Conservation (phyloP, 2,329 filamentous ascomycete genomes). For the Verticillium zaregamsianum region DNA sequence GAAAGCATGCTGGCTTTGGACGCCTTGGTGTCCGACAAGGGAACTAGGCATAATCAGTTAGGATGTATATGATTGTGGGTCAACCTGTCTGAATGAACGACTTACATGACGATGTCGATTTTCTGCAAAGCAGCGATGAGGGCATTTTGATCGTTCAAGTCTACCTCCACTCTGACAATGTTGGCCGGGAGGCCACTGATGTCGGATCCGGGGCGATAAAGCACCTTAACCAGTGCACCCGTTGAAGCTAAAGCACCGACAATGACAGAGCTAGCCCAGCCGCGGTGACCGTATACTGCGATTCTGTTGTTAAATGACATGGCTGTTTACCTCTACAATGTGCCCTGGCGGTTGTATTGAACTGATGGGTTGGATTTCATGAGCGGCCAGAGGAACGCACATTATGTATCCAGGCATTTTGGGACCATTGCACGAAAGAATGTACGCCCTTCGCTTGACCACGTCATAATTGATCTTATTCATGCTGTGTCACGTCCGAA, state of each 20-base stretch:
- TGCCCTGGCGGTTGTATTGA: no score
- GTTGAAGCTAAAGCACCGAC: slow-evolving; percentile 17
- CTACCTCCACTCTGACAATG: slow-evolving; percentile 1
- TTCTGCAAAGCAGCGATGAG: slow-evolving; percentile 2
- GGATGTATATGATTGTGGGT: no score
- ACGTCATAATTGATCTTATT: no score
- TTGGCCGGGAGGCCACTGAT: slow-evolving; percentile 13
- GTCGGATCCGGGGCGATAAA: slow-evolving; percentile 21
- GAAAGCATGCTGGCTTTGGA: slow-evolving; percentile 18
- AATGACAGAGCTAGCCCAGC: slow-evolving; percentile 21
- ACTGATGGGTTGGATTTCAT: no score
- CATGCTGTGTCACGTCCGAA: no score
- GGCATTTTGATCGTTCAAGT: slow-evolving; percentile 3
- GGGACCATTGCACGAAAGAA: no score
- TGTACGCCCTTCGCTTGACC: no score
- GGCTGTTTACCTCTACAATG: no score
- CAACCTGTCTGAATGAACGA: background rate
- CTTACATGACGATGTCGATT: slow-evolving; percentile 9
- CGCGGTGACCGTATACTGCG: slow-evolving; percentile 22
- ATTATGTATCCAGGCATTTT: no score
- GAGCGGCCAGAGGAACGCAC: no score
- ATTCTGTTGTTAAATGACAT: slow-evolving; percentile 21
- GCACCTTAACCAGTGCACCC: slow-evolving; percentile 18
- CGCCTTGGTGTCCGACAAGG: slow-evolving; percentile 12
- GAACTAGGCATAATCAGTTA: slow-evolving; percentile 10